Percentiles rank a stretch among this genome's conserved stretches.
Conservation (phyloP, 2,329 filamentous ascomycete genomes). For the Sclerotinia minor region DNA sequence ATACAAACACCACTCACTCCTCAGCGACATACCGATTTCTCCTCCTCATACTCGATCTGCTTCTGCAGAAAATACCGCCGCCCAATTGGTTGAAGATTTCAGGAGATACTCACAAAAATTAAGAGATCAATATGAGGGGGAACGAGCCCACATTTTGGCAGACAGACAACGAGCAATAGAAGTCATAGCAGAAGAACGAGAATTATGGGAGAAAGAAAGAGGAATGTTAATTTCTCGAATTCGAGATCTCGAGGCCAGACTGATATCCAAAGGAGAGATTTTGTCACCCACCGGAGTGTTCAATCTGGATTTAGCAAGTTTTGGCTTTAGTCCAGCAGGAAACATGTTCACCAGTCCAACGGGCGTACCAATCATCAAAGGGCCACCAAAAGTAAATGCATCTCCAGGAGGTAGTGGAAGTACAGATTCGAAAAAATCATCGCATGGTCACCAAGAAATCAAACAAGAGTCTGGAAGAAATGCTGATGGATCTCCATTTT, state of each 20-base stretch:
- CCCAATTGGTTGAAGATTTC: constrained; percentile 40
- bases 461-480: constrained; percentile 42
- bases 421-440: constrained; percentile 4
- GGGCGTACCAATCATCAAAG: background rate
- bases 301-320: constrained; percentile 14
- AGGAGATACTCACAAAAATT: constrained; percentile 39
- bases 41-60: constrained; percentile 40
- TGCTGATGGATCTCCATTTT: constrained; percentile 41
- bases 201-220: constrained; percentile 41
- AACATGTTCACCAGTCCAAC: constrained; percentile 12
- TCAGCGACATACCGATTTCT: constrained; percentile 33
- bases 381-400: background rate
- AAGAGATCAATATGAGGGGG: constrained; percentile 39
- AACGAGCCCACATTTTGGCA: constrained; percentile 40
- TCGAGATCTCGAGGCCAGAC: constrained; percentile 35
- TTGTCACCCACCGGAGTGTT: constrained; percentile 18
- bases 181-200: constrained; percentile 41
- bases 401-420: constrained; percentile 16
- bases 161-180: constrained; percentile 39
- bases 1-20: constrained; percentile 24
- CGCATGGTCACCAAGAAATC: constrained; percentile 16
- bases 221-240: constrained; percentile 35
- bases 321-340: constrained; percentile 1
- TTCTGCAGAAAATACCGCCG: constrained; percentile 36
- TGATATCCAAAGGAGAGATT: constrained; percentile 23